Base-by-base conservation (phyloP, 1,284 basidiomycete species). In the Boletus semigastroideus region DNA sequence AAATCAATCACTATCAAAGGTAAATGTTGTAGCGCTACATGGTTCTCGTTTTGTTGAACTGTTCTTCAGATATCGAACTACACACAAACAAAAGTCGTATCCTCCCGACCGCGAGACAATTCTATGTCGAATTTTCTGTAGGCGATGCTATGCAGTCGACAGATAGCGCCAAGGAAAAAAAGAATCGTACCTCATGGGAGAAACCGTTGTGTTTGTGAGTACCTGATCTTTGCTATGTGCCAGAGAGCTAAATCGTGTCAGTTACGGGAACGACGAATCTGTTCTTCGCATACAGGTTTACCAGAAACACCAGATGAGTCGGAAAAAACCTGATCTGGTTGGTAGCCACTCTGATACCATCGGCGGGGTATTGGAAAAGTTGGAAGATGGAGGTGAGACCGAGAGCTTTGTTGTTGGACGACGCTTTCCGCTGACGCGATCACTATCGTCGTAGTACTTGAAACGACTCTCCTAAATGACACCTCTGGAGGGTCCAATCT, bases 141-240 rank as follows among this genome's bases (percentile, higher is more conserved):
- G 49, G 37, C 4, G 25, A 28, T 33, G 7, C 14, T 12, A 0
- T 6, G 7, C 22, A 11, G 16, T 27, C 16, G 5, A 57, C 48
- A 5, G 46, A 20, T 4, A 22, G 0, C 0, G 13, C 17, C 3
- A 46, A 38, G 8, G 42, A 42, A 16, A 20, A 2, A 17, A 36
- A 43, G 5, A 48, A 39, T 44, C 2, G 12, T 1, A 13, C 17
- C 1, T 42, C 17, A 14, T 59, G 54, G 54, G 5, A 37, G 7
- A 38, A 44, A 0, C 6, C 14, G 1, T 19, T 52, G 5, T 43
- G 30, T 46, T 57, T 58, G 56, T 58, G 19, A 0, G 56, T 46
- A 11, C 12, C 8, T 31, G 42, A 3, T 5, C 25, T 12, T 31
- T 34, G 2, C 5, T 30, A 7, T 27, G 31, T 3, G 1, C 4